Evolutionary conservation across 805 yeast species (phyloP).

Genomic region (Candida coleopterorum): DNA sequence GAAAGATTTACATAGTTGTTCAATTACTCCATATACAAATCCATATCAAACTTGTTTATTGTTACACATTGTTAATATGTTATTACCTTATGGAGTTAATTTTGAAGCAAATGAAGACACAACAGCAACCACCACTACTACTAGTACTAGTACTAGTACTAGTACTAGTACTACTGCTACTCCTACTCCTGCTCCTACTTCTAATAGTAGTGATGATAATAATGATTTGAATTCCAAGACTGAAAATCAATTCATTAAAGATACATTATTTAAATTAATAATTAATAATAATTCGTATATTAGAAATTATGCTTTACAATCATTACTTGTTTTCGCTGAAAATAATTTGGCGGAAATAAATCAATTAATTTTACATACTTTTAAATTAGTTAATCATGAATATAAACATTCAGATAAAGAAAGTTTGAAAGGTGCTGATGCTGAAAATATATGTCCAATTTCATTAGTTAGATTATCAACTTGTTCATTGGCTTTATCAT

Average conservation of each 20-base stretch:
- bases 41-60: conserved; percentile 30
- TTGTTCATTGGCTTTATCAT: conserved; percentile 31
- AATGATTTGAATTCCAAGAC: conserved; percentile 6
- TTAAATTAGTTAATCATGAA: conserved; percentile 26
- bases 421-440: conserved; percentile 11
- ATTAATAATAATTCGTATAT: conserved; percentile 30
- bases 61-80: conserved; percentile 23
- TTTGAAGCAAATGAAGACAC: conserved; percentile 14
- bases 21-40: conserved; percentile 28
- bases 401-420: conserved; percentile 15
- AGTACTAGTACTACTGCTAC: too few relatives aligned
- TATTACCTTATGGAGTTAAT: conserved; percentile 34
- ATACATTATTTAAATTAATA: conserved; percentile 26
- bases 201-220: too few relatives aligned
- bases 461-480: conserved; percentile 22
- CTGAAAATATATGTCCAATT: conserved; percentile 17
- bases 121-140: too few relatives aligned
- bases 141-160: too few relatives aligned
- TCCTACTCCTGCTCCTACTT: too few relatives aligned
- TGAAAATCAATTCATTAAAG: conserved; percentile 22
- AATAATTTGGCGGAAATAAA: conserved; percentile 32
- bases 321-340: conserved; percentile 26
- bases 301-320: conserved; percentile 29
- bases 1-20: conserved; percentile 13
- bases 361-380: conserved; percentile 27